A percentile compares a stretch with the other conserved stretches of the same genome.
Conservation (phyloP, 1,284 basidiomycete genomes). For the Ustilago shanxiensis region DNA sequence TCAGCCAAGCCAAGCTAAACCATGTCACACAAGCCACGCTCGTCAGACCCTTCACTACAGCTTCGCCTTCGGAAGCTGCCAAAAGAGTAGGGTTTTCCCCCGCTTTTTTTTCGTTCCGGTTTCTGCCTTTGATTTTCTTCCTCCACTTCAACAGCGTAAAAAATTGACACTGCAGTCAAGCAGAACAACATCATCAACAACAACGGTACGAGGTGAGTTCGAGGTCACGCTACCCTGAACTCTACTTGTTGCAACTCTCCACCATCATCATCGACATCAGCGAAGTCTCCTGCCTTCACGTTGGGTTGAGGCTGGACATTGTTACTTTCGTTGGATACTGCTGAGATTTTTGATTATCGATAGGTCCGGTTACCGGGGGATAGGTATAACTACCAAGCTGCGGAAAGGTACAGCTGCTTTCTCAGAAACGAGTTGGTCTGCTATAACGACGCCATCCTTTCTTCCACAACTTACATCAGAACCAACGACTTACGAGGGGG, state of each 20-base stretch:
- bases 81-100: background rate
- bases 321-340: no score
- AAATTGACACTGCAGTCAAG: background rate
- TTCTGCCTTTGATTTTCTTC: slow-evolving; percentile 1
- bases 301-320: background rate
- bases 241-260: no score
- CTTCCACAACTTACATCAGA: no score
- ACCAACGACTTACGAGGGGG: no score
- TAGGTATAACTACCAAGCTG: background rate
- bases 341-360: no score
- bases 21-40: slow-evolving; percentile 4
- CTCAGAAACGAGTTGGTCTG: background rate
- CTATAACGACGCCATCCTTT: no score
- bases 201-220: background rate
- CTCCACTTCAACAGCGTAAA: slow-evolving; percentile 6
- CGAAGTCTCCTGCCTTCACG: background rate
- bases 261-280: slow-evolving; percentile 5
- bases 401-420: background rate
- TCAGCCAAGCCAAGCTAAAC: background rate
- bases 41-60: background rate
- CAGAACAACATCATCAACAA: background rate
- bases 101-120: slow-evolving; percentile 10
- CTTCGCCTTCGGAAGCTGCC: background rate
- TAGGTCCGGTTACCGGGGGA: no score
- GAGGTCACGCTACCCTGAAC: slow-evolving; percentile 6